Percentiles rank a stretch among this genome's conserved stretches.
Evolutionary conservation across 257 asterid species (phyloP).

Genomic region (Pogostemon cablin): DNA sequence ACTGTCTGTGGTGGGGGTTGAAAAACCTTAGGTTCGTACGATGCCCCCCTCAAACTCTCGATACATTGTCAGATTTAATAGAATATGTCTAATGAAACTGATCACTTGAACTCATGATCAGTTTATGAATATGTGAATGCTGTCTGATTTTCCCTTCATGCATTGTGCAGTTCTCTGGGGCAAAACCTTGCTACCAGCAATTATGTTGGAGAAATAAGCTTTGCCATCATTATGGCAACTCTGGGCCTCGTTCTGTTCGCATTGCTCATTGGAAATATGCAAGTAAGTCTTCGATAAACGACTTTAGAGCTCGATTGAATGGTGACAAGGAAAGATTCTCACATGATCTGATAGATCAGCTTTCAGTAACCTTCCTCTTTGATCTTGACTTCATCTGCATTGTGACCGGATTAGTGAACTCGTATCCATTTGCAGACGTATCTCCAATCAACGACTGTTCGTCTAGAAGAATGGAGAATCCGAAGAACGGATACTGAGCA

Average conservation of each 20-base stretch:
- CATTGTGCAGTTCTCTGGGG: constrained; percentile 75
- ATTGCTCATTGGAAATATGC: constrained; percentile 94
- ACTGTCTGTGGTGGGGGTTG: constrained; percentile 95
- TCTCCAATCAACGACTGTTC: constrained; percentile 88
- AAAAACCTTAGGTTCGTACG: constrained; percentile 73
- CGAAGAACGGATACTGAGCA: constrained; percentile 88
- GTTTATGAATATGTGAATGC: too few relatives aligned
- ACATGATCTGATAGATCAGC: constrained; percentile 1
- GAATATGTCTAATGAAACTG: background rate
- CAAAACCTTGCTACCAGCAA: constrained; percentile 85
- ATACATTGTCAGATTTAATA: background rate
- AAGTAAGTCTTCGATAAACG: constrained; percentile 41
- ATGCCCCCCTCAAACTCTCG: constrained; percentile 22
- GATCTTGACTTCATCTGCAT: too few relatives aligned
- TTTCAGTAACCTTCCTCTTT: too few relatives aligned
- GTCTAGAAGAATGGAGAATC: constrained; percentile 96
- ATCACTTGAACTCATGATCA: too few relatives aligned
- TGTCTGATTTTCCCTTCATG: background rate
- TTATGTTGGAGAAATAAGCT: constrained; percentile 71
- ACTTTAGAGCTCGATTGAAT: too few relatives aligned
- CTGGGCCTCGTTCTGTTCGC: constrained; percentile 91
- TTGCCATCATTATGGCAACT: constrained; percentile 75
- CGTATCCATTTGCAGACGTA: constrained; percentile 59
- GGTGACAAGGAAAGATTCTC: constrained; percentile 12
- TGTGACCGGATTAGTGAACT: too few relatives aligned